Evolutionary conservation across 225 moss, liverwort and hornwort genomes (phyloP).

Genomic region (Ulota crispa): DNA sequence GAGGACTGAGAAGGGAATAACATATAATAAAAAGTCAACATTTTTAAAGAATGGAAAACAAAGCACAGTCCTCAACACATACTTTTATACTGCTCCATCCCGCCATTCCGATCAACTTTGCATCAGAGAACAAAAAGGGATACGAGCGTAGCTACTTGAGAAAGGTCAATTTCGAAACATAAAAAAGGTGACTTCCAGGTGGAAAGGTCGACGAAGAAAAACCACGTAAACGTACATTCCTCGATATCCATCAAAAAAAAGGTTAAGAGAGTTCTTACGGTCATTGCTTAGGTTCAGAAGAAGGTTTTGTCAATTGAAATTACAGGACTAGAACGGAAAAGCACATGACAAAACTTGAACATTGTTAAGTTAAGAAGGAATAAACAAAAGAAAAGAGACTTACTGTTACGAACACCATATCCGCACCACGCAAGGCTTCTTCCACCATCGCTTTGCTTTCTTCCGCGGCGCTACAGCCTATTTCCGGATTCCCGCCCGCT

Average conservation of each 20-base stretch:
- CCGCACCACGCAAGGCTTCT: conserved; percentile 88
- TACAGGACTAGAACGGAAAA: not conserved
- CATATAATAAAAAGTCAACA: not conserved
- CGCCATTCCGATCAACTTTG: not conserved
- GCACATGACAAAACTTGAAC: not conserved
- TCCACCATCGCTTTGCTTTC: conserved; percentile 87
- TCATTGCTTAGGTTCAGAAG: not conserved
- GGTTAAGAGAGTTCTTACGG: not conserved
- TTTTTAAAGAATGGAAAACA: not conserved
- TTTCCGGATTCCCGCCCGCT: conserved; percentile 95
- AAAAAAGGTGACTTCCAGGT: not conserved
- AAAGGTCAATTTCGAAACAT: not conserved
- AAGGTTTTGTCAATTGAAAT: conserved; percentile 17
- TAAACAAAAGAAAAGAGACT: not conserved
- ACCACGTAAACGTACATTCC: conserved; percentile 3
- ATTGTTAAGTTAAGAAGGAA: not conserved
- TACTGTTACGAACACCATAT: conserved; percentile 97
- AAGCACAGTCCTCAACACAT: conserved; percentile 20
- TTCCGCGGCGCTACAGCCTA: conserved; percentile 94
- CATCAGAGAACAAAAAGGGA: not conserved
- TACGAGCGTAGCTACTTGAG: conserved; percentile 1
- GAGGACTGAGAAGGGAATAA: not conserved
- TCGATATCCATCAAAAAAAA: not conserved
- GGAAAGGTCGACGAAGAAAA: not conserved
- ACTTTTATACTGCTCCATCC: not conserved